Evolutionary conservation across 1,139 yeast genomes (phyloP), one percentile per base, ranked within the genome.

Genomic region (Candida frijolesensis): DNA sequence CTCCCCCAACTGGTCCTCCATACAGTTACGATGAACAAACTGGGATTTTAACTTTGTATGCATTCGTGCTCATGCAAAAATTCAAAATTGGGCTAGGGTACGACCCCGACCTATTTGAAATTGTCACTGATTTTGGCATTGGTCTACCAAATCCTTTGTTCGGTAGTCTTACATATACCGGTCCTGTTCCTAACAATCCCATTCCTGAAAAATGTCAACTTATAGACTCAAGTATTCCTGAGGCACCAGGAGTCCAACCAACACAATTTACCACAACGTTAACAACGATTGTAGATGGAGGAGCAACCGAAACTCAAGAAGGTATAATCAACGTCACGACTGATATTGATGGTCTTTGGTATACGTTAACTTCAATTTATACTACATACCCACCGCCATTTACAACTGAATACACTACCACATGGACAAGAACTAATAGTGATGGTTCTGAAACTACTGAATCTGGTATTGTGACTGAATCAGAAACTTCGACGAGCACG

Each of bases 71-170:
- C n/a, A 30, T 54, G 5, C 63, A 60, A 25, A 47, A 52, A 1
- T 66, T 64, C 49, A 45, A 54, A 14, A 68, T 68, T 48, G 72
- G 72, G 51, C 51, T 54, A 25, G 66, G 64, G 11, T 59, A 60
- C 47, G 57, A 48, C 42, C 52, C 54, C 14, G 44, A 49, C n/a
- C 37, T 44, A 10, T 57, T 65, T 37, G 25, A 41, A 10, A 48
- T 54, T 14, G 58, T 57, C 5, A 49, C 57, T 4, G 57, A 56
- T 45, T 59, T 63, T 34, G 63, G 57, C 35, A 25, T 52, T 19
- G 60, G 57, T 7, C 39, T 54, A 18, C 53, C 51, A 19, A 16
- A 54, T 8, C 53, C 59, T 12, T 4, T 46, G 7, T 25, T 44
- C 8, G 56, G 55, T n/a, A 44, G 54, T 34, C 53, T 64, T 9